Conservation (phyloP, 257 asterid species). For the Solanum paucissectum region DNA sequence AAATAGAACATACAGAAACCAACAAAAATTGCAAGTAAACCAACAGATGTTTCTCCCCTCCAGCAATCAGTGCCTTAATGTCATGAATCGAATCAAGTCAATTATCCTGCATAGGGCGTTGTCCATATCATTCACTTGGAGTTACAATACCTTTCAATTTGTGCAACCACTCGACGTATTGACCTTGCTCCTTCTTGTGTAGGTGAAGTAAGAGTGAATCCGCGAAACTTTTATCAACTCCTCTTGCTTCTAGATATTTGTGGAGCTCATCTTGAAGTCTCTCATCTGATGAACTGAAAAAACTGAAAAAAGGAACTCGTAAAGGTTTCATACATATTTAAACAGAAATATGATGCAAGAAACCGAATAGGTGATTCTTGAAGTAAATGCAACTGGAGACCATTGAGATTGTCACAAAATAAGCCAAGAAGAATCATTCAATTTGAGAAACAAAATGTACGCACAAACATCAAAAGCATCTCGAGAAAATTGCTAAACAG, state of each 20-base stretch:
- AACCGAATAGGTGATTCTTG: not conserved
- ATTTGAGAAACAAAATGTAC: not conserved
- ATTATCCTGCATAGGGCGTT: not conserved
- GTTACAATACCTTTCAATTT: slow-evolving; percentile 39
- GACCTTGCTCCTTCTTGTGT: slow-evolving; percentile 74
- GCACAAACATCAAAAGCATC: not conserved
- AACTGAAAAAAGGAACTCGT: not conserved
- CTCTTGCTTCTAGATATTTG: slow-evolving; percentile 59
- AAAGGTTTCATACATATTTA: not conserved
- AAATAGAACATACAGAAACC: not conserved
- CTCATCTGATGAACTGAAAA: slow-evolving; percentile 56
- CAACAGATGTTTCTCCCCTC: not conserved
- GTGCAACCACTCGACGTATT: slow-evolving; percentile 69
- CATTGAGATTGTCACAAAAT: not conserved
- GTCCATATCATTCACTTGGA: slow-evolving; percentile 8
- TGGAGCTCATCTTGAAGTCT: slow-evolving; percentile 46
- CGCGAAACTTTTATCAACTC: slow-evolving; percentile 45
- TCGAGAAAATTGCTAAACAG: not conserved
- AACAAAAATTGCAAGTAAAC: not conserved
- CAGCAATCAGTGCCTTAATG: not conserved
- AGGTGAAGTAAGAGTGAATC: slow-evolving; percentile 53
- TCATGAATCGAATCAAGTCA: not conserved
- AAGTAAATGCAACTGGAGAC: not conserved
- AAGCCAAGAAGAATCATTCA: not conserved
- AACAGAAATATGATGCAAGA: not conserved